phyloP scores from a whole-genome alignment of 257 asterid species.

The Solanum tarijense region DNA sequence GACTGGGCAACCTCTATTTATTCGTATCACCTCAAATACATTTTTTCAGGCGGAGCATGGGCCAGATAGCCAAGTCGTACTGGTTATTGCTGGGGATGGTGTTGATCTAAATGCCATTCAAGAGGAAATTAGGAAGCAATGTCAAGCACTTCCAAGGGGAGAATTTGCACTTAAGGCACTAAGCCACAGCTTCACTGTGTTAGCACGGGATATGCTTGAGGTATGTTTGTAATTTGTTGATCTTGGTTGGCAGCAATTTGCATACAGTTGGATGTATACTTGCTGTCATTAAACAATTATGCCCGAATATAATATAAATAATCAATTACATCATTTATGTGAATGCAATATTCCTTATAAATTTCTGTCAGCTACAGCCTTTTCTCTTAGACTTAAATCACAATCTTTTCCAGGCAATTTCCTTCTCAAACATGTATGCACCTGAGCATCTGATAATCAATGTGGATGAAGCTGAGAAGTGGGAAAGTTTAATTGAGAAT shows the following conservation, averaged over 20 bases:
- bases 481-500: slow-evolving; percentile 82
- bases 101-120: slow-evolving; percentile 57
- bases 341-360: neutral
- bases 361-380: neutral
- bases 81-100: slow-evolving; percentile 81
- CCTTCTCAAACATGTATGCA: slow-evolving; percentile 82
- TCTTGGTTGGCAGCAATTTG: neutral
- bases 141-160: slow-evolving; percentile 83
- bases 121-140: slow-evolving; percentile 68
- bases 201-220: slow-evolving; percentile 88
- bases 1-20: neutral
- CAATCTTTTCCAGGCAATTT: slow-evolving; percentile 50
- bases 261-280: neutral
- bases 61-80: slow-evolving; percentile 98
- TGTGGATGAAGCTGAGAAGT: slow-evolving; percentile 90
- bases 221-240: slow-evolving; percentile 19
- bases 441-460: slow-evolving; percentile 94
- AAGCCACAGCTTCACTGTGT: slow-evolving; percentile 75
- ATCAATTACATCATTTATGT: neutral
- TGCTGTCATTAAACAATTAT: neutral
- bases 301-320: neutral
- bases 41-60: slow-evolving; percentile 92
- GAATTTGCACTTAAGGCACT: slow-evolving; percentile 78
- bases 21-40: neutral
- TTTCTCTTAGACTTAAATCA: slow-evolving; percentile 1